Percentiles rank a stretch among this genome's conserved stretches.
These are phyloP conservation scores for Quercus variabilis DNA, from an alignment of 306 rosid species.

Conservation along the genomic window DNA sequence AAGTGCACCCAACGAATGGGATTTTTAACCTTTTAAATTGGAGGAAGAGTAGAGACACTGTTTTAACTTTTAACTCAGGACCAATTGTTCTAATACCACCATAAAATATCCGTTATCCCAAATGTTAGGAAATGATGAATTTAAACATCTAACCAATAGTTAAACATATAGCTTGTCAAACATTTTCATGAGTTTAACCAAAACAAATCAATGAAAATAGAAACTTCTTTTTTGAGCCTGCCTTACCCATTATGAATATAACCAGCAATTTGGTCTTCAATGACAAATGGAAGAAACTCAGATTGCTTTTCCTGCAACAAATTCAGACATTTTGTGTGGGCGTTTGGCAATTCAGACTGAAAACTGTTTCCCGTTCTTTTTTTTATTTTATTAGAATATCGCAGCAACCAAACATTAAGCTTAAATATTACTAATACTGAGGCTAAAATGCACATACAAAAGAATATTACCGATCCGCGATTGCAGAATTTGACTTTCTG, in stretches of 20 bases:
- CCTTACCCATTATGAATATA: slow-evolving; percentile 68
- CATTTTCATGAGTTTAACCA: background rate
- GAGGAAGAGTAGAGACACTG: no score
- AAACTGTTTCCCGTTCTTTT: background rate
- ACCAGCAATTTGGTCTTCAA: slow-evolving; percentile 62
- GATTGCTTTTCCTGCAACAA: slow-evolving; percentile 59
- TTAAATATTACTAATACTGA: background rate
- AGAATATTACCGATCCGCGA: slow-evolving; percentile 59
- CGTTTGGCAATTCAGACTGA: background rate
- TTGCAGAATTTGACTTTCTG: slow-evolving; percentile 71
- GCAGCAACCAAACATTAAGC: background rate
- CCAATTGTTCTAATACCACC: no score
- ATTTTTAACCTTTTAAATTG: no score
- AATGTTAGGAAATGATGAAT: no score
- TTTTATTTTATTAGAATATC: background rate
- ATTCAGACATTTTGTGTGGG: background rate
- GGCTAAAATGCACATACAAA: no score
- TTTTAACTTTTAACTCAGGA: no score
- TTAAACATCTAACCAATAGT: no score
- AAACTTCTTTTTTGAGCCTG: background rate
- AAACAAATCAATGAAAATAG: background rate
- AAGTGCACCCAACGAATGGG: no score
- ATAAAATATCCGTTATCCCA: no score
- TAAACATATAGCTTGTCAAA: no score
- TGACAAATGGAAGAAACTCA: slow-evolving; percentile 67